Percentiles rank a stretch among this genome's conserved stretches.
Conservation (phyloP, 192 early-diverging fungal genomes). For the Kickxella alabastrina region DNA sequence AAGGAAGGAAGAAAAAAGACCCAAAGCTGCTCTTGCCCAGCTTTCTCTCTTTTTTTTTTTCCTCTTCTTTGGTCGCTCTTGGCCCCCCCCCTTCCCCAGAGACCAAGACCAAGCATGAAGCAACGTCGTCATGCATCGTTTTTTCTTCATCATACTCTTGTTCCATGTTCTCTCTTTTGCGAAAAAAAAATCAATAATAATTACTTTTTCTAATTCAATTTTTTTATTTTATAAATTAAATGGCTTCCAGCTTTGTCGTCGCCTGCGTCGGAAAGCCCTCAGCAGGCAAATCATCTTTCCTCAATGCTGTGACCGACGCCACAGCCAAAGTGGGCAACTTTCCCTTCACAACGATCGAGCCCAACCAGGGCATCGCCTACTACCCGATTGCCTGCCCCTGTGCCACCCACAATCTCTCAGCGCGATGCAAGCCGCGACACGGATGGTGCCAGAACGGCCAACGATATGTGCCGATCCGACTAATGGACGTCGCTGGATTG, state of each 20-base stretch:
- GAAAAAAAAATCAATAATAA: no score
- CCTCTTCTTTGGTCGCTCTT: background rate
- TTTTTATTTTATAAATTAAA: background rate
- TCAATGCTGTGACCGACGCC: slow-evolving; percentile 79
- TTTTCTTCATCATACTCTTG: no score
- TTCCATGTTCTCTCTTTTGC: no score
- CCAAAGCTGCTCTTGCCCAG: no score
- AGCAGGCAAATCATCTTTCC: slow-evolving; percentile 78
- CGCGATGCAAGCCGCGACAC: slow-evolving; percentile 67
- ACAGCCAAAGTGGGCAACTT: slow-evolving; percentile 80
- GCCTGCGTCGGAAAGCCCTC: slow-evolving; percentile 73
- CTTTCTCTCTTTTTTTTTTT: slow-evolving; percentile 4
- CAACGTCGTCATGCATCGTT: no score
- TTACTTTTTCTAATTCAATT: background rate
- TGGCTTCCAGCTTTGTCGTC: slow-evolving; percentile 54
- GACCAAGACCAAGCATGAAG: no score
- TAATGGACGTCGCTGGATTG: slow-evolving; percentile 79
- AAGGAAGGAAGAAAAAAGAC: no score
- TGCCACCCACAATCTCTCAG: slow-evolving; percentile 49
- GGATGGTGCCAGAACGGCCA: slow-evolving; percentile 65
- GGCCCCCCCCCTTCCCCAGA: no score
- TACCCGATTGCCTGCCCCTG: slow-evolving; percentile 73
- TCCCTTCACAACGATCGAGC: slow-evolving; percentile 85
- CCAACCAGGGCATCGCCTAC: slow-evolving; percentile 76
- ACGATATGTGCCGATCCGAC: slow-evolving; percentile 64